Conservation (phyloP, 495 filamentous ascomycete species). For the Aspergillus bertholletiae region DNA sequence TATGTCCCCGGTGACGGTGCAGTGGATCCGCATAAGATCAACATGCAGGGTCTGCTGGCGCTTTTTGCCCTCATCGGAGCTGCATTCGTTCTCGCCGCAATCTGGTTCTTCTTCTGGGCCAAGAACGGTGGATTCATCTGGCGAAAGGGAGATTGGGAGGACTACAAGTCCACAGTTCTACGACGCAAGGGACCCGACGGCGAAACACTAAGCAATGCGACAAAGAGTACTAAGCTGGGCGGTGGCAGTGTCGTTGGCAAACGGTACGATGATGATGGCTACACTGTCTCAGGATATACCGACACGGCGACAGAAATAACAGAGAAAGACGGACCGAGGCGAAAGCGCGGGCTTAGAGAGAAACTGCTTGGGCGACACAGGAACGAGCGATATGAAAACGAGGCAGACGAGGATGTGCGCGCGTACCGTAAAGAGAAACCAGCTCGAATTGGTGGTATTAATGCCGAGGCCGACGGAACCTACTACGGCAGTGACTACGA, state of each 20-base stretch:
- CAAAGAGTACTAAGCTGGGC: conserved; percentile 74
- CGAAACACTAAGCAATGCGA: conserved; percentile 73
- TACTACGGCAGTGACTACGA: conserved; percentile 62
- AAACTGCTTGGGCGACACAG: conserved; percentile 38
- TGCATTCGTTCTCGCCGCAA: conserved; percentile 66
- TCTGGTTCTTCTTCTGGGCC: conserved; percentile 99
- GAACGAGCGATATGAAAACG: conserved; percentile 50
- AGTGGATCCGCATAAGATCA: conserved; percentile 64
- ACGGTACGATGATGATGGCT: conserved; percentile 53
- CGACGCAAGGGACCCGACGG: conserved; percentile 88
- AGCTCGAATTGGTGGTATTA: conserved; percentile 81
- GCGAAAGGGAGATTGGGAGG: conserved; percentile 85
- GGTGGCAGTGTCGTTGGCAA: conserved; percentile 71
- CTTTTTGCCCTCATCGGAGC: conserved; percentile 83
- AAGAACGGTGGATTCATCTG: conserved; percentile 93
- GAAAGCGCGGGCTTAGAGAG: conserved; percentile 37
- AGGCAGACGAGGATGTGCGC: conserved; percentile 67
- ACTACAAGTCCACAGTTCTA: conserved; percentile 96
- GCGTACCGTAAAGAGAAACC: conserved; percentile 81
- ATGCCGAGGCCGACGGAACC: conserved; percentile 69
- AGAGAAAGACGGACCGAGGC: conserved; percentile 39
- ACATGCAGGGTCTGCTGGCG: conserved; percentile 77
- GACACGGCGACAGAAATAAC: conserved; percentile 37
- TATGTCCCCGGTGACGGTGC: conserved; percentile 48
- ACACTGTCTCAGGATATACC: conserved; percentile 39